phyloP scores from a whole-genome alignment of 495 filamentous ascomycete genomes.

The Penicillium waksmanii region DNA sequence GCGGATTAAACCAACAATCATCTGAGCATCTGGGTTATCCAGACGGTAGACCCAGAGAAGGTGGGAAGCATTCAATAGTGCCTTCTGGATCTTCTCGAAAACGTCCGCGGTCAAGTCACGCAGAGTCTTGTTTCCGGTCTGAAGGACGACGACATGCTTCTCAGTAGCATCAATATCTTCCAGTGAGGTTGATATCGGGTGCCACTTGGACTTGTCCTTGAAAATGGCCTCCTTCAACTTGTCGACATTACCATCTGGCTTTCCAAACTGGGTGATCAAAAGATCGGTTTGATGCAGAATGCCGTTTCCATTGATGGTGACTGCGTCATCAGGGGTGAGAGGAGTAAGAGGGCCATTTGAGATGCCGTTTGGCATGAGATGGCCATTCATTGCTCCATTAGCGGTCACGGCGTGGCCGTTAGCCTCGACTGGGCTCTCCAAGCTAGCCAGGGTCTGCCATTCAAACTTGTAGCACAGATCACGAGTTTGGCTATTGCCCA shows the following conservation, averaged over 20 bases:
- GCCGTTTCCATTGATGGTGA: constrained; percentile 20
- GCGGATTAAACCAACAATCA: constrained; percentile 56
- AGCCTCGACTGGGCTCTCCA: constrained; percentile 7
- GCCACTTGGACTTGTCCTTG: constrained; percentile 14
- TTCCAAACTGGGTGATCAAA: constrained; percentile 22
- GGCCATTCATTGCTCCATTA: constrained; percentile 11
- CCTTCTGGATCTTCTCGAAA: constrained; percentile 27
- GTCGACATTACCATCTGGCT: constrained; percentile 18
- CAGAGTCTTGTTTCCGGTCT: constrained; percentile 24
- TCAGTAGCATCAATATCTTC: constrained; percentile 16
- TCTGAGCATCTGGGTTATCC: constrained; percentile 51
- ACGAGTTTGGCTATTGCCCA: constrained; percentile 13
- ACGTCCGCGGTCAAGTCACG: constrained; percentile 21
- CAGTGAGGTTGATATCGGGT: constrained; percentile 15
- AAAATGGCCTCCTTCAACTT: constrained; percentile 15
- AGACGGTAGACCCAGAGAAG: constrained; percentile 56
- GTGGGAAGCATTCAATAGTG: constrained; percentile 37
- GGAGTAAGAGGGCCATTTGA: neutral
- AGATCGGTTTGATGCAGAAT: constrained; percentile 14
- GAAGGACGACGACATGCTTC: constrained; percentile 28
- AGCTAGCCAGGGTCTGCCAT: constrained; percentile 31
- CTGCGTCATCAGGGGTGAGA: constrained; percentile 3
- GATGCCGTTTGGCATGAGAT: neutral
- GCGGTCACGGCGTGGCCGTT: constrained; percentile 7
- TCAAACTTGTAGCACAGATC: constrained; percentile 41